Conservation (phyloP, 2,329 filamentous ascomycete genomes). For the Leptographium galeiforme region DNA sequence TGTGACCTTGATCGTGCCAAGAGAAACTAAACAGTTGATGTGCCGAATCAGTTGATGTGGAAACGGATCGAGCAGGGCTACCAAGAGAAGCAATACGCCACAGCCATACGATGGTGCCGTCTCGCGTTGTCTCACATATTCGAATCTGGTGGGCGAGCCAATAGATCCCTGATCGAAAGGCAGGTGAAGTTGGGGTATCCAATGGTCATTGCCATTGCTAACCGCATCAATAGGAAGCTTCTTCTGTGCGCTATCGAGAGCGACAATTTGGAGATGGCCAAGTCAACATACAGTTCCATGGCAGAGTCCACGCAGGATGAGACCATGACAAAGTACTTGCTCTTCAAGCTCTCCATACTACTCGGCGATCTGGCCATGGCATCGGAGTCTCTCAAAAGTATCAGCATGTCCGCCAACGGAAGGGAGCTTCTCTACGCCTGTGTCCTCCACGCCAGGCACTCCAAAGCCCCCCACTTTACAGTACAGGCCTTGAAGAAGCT, state of each 20-base stretch:
- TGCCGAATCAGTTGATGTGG: constrained; percentile 56
- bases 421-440: constrained; percentile 65
- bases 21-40: not conserved
- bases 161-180: constrained; percentile 57
- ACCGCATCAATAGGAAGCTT: constrained; percentile 45
- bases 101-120: constrained; percentile 57
- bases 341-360: constrained; percentile 59
- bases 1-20: not conserved
- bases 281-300: constrained; percentile 45
- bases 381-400: constrained; percentile 45
- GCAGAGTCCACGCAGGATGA: constrained; percentile 42
- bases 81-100: constrained; percentile 33
- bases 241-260: constrained; percentile 54
- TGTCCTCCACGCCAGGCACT: constrained; percentile 59
- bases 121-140: constrained; percentile 57
- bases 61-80: constrained; percentile 55
- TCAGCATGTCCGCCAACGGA: constrained; percentile 42
- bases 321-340: constrained; percentile 55
- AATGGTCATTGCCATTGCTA: not conserved
- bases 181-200: constrained; percentile 15
- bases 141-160: constrained; percentile 47
- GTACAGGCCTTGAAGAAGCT: constrained; percentile 46
- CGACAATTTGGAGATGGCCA: constrained; percentile 40
- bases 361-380: constrained; percentile 44
- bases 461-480: constrained; percentile 47